phyloP scores from a whole-genome alignment of 2,329 filamentous ascomycete genomes.

The Pestalotiopsis sp. region DNA sequence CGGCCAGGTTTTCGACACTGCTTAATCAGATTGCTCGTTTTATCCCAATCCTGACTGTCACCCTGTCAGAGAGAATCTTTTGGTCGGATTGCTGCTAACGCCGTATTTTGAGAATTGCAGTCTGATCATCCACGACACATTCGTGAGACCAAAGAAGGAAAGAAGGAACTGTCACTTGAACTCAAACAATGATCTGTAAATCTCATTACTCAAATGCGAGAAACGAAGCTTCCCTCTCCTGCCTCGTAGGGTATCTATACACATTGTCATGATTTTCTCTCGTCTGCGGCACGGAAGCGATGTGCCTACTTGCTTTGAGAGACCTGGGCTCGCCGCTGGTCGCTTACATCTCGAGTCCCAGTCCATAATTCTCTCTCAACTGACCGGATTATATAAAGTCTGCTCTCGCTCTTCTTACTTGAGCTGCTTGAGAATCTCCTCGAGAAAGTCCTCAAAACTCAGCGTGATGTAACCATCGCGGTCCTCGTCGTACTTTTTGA shows the following conservation, averaged over 20 bases:
- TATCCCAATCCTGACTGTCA: no score
- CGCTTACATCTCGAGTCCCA: not conserved
- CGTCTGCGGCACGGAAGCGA: not conserved
- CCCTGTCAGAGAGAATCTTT: no score
- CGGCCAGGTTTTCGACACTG: no score
- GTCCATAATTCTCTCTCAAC: not conserved
- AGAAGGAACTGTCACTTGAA: not conserved
- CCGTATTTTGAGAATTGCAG: no score
- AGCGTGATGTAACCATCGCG: conserved; percentile 89
- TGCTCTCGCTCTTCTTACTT: conserved; percentile 37
- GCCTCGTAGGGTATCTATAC: conserved; percentile 9
- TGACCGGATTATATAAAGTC: not conserved
- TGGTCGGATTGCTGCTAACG: no score
- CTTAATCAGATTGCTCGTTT: no score
- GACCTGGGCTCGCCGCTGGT: not conserved
- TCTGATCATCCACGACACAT: not conserved
- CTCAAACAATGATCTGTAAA: not conserved
- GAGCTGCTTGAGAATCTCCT: conserved; percentile 66
- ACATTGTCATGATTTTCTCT: not conserved
- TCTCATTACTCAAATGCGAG: conserved; percentile 1
- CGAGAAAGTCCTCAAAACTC: conserved; percentile 81
- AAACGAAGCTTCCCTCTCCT: not conserved
- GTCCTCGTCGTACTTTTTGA: conserved; percentile 98
- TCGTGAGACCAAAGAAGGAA: not conserved
- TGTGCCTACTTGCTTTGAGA: not conserved